These are phyloP conservation scores for Gliomastix tumulicola DNA, from an alignment of 2,329 filamentous ascomycete species.

Conservation along the genomic window DNA sequence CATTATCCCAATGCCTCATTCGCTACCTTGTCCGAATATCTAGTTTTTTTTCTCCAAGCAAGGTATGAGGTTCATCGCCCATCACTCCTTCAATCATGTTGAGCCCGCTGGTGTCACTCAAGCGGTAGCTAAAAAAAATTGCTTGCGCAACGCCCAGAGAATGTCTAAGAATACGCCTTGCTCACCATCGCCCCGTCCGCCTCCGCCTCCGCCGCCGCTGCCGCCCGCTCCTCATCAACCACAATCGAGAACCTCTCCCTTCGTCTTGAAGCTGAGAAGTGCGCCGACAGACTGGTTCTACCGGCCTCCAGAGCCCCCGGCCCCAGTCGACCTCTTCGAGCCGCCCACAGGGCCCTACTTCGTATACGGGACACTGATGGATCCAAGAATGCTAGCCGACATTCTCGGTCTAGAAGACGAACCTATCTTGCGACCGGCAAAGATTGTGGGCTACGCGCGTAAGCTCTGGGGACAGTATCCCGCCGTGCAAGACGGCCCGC, in stretches of 20 bases:
- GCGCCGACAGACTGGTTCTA: conserved; percentile 2
- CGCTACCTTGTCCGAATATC: no score
- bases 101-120: no score
- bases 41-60: no score
- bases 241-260: conserved; percentile 2
- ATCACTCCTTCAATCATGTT: no score
- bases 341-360: conserved; percentile 5
- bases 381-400: conserved; percentile 2
- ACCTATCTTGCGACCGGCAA: conserved; percentile 2
- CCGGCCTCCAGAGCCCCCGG: conserved; percentile 2
- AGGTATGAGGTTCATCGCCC: no score
- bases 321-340: conserved; percentile 1
- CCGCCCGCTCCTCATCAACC: neutral
- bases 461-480: conserved; percentile 4
- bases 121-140: no score
- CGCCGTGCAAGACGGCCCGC: conserved; percentile 1
- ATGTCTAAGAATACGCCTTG: no score
- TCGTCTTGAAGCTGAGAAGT: conserved; percentile 2
- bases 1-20: no score
- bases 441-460: conserved; percentile 2
- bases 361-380: conserved; percentile 4
- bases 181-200: no score
- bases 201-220: conserved; percentile 1
- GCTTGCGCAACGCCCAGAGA: no score
- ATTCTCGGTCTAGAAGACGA: conserved; percentile 1